phyloP scores from a whole-genome alignment of 2,329 filamentous ascomycete genomes.

The Cercospora janseana region DNA sequence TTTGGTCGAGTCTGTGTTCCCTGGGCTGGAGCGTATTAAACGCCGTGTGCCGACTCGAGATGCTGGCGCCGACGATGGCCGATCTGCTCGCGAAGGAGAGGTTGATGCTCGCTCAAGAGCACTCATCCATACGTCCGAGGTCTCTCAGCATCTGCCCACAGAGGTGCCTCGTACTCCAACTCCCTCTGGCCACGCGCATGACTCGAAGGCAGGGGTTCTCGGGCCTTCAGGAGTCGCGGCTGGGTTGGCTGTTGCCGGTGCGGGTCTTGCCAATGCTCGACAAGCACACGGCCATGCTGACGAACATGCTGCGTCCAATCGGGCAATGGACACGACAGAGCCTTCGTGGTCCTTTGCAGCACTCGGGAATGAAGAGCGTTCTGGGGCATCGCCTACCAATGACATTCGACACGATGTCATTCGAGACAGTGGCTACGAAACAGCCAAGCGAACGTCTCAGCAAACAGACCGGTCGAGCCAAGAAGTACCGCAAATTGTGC shows the following conservation, averaged over 20 bases:
- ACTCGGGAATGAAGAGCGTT: constrained; percentile 9
- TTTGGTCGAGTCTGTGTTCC: constrained; percentile 29
- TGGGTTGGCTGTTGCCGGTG: constrained; percentile 4
- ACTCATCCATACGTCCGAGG: constrained; percentile 31
- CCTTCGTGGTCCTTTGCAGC: constrained; percentile 27
- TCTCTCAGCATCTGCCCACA: constrained; percentile 29
- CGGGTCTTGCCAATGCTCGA: constrained; percentile 2
- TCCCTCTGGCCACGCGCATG: background rate
- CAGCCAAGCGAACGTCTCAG: constrained; percentile 28
- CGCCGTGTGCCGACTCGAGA: constrained; percentile 19
- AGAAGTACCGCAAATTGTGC: constrained; percentile 23
- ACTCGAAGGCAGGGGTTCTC: background rate
- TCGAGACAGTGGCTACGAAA: constrained; percentile 48
- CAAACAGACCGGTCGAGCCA: constrained; percentile 21
- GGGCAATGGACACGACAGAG: constrained; percentile 14
- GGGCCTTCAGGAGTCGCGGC: constrained; percentile 8
- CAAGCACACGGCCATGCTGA: background rate
- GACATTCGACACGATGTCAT: constrained; percentile 29
- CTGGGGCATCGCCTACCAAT: background rate
- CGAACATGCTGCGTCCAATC: background rate
- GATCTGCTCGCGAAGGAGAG: constrained; percentile 10
- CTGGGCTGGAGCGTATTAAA: constrained; percentile 30
- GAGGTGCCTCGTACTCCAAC: constrained; percentile 14
- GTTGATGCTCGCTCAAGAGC: constrained; percentile 10
- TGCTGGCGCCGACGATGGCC: background rate